phyloP scores from a whole-genome alignment of 495 filamentous ascomycete genomes.

The Tetracladium setigerum region DNA sequence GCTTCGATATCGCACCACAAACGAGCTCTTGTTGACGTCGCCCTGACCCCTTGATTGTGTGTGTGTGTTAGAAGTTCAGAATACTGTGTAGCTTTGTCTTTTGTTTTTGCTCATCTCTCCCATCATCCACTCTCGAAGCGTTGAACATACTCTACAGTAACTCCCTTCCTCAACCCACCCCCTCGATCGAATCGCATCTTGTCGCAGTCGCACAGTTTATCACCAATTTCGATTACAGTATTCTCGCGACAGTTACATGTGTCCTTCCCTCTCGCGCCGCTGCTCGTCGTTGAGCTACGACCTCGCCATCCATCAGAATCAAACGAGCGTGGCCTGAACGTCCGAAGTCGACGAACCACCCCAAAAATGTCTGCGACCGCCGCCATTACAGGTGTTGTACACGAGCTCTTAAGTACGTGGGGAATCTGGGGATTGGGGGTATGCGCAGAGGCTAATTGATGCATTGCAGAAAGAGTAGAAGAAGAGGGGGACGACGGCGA shows the following conservation, averaged over 20 bases:
- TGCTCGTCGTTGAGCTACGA: conserved; percentile 23
- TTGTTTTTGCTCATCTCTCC: no score
- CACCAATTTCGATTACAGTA: neutral
- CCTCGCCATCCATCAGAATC: neutral
- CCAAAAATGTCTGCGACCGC: conserved; percentile 12
- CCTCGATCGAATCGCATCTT: no score
- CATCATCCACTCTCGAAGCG: no score
- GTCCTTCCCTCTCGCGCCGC: conserved; percentile 11
- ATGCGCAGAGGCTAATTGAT: neutral
- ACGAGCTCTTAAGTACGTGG: conserved; percentile 21
- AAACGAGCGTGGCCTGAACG: neutral
- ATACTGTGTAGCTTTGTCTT: no score
- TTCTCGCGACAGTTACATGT: conserved; percentile 18
- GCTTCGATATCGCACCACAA: no score
- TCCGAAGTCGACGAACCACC: neutral
- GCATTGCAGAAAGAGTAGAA: conserved; percentile 33
- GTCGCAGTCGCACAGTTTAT: neutral
- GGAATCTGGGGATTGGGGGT: neutral
- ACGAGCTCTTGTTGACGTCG: no score
- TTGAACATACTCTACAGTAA: no score
- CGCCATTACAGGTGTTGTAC: neutral
- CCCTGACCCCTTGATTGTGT: no score
- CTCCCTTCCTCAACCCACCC: no score
- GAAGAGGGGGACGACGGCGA: conserved; percentile 41
- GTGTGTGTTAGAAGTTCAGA: no score